Base-by-base conservation (phyloP, 805 yeast genomes). In the Teunomyces stri region DNA sequence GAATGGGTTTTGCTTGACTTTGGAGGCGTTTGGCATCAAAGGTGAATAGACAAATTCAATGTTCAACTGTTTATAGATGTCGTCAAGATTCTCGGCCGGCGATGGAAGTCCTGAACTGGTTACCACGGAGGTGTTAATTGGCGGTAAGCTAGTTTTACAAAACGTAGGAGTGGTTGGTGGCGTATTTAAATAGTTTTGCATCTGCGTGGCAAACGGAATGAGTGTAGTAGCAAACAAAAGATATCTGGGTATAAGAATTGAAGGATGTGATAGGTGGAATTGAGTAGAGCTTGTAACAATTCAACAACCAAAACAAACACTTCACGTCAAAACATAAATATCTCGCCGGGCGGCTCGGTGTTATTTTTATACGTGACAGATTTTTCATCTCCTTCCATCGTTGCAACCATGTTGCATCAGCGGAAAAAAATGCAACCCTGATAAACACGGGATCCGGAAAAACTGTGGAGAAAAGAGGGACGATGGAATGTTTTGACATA, bases 1-100 rank as follows among this genome's bases (percentile, higher is more conserved):
- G 52, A 78, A 74, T 2, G 82, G 79, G 11, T 57, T 59, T 41
- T 49, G 47, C 29, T 59, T 54, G 42, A 65, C 53, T 51, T 71
- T 72, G 45, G 68, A 63, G 1, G 73, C 60, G 13, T 62, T 52
- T 11, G 75, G 75, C 75, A 71, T 70, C 41, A 61, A 59, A 21
- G 69, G 65, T 35, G 62, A 59, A 30, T 61, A 56, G 25, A 69
- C 57, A 37, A 62, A 49, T 38, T 52, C 53, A 15, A 63, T 52
- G 27, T 49, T 46, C 34, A 52, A 45, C 6, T 43, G 43, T 45
- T 52, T 50, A 42, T 52, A 52, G 29, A 49, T 47, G n/a, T 43
- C 46, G 22, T 52, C 56, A 3, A 52, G 25, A 22, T 37, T 37
- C 9, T 22, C 28, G 29, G n/a, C 28, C 27, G 40, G 40, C 12